phyloP scores from a whole-genome alignment of 495 filamentous ascomycete genomes.

The Cudoniella acicularis region DNA sequence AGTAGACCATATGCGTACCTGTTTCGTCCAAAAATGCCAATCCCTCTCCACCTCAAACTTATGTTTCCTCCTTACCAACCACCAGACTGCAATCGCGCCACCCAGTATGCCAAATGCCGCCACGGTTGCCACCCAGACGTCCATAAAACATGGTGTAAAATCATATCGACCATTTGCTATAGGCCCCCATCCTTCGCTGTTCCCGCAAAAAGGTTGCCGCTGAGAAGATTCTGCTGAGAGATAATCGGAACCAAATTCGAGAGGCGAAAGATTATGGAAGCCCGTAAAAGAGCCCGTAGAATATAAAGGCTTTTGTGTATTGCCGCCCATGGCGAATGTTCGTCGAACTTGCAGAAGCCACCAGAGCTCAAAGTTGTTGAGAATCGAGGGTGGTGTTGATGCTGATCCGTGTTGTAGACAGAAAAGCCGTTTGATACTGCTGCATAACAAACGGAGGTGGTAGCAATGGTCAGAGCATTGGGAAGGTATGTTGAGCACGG shows the following conservation, averaged over 20 bases:
- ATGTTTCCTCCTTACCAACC: constrained; percentile 58
- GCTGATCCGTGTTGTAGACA: too few species aligned
- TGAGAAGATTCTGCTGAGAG: constrained; percentile 36
- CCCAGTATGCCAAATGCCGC: constrained; percentile 72
- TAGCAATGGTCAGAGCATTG: too few species aligned
- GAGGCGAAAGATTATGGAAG: constrained; percentile 28
- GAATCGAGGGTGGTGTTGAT: neutral
- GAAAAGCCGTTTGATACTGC: too few species aligned
- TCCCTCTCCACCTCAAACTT: constrained; percentile 69
- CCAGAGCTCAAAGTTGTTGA: neutral
- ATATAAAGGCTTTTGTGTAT: constrained; percentile 37
- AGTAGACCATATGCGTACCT: too few species aligned
- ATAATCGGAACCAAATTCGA: constrained; percentile 30
- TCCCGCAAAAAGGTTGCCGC: constrained; percentile 73
- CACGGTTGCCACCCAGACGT: constrained; percentile 74
- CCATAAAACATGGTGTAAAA: constrained; percentile 95
- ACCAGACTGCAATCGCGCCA: constrained; percentile 72
- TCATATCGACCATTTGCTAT: constrained; percentile 79
- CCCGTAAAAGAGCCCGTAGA: constrained; percentile 50
- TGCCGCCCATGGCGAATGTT: constrained; percentile 8
- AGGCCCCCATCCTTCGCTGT: constrained; percentile 93
- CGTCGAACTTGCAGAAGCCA: neutral
- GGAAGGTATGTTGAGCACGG: neutral
- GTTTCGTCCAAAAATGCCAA: constrained; percentile 93
- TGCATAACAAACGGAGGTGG: too few species aligned